Conservation (phyloP, 306 rosid genomes). For the Dryas drummondii region DNA sequence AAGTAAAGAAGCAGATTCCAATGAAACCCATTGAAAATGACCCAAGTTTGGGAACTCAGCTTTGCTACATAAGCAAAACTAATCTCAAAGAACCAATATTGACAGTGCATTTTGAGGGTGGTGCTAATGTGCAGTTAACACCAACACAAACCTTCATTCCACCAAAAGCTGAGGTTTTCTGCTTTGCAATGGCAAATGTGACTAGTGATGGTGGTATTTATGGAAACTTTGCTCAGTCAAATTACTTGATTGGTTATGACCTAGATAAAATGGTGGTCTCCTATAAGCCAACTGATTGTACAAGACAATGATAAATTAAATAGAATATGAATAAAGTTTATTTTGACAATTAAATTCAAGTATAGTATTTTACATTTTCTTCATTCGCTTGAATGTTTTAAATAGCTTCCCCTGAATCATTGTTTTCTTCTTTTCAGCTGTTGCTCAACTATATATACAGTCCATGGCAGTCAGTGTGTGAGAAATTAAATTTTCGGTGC, state of each 20-base stretch:
- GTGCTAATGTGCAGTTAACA: constrained; percentile 41
- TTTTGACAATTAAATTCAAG: too few relatives aligned
- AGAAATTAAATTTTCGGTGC: too few relatives aligned
- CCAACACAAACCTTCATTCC: constrained; percentile 50
- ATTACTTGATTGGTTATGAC: constrained; percentile 56
- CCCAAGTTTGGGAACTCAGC: constrained; percentile 43
- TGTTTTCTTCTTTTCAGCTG: too few relatives aligned
- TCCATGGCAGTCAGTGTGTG: too few relatives aligned
- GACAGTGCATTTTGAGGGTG: constrained; percentile 52
- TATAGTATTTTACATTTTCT: too few relatives aligned
- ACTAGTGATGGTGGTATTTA: constrained; percentile 32
- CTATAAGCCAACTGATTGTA: constrained; percentile 58
- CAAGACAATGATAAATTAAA: constrained; percentile 1
- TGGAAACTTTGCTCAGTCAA: constrained; percentile 59
- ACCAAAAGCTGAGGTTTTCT: constrained; percentile 55
- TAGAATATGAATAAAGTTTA: too few relatives aligned
- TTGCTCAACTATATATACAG: too few relatives aligned
- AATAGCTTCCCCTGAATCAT: too few relatives aligned
- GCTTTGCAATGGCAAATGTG: constrained; percentile 49
- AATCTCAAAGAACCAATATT: constrained; percentile 44
- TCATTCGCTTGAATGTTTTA: too few relatives aligned
- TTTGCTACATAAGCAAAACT: constrained; percentile 42
- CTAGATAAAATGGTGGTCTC: constrained; percentile 37
- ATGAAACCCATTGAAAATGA: constrained; percentile 40
- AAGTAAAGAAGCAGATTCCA: constrained; percentile 37